A percentile compares a stretch with the other conserved stretches of the same genome.
Conservation (phyloP, 2,329 filamentous ascomycete species). For the Diaporthe ampelina region DNA sequence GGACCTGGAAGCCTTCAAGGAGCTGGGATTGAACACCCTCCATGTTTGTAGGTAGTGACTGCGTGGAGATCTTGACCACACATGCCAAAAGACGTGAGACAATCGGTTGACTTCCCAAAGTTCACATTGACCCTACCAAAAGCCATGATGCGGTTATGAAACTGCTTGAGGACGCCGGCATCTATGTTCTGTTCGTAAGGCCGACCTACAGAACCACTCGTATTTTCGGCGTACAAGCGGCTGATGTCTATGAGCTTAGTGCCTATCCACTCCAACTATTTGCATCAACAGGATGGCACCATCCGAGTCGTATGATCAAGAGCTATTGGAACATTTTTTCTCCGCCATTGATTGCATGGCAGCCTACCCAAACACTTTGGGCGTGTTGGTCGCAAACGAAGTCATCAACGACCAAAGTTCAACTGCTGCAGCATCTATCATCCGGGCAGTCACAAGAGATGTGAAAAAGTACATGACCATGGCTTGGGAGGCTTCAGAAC, state of each 20-base stretch:
- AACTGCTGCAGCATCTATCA: conserved; percentile 38
- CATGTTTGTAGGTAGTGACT: conserved; percentile 43
- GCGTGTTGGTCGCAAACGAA: conserved; percentile 44
- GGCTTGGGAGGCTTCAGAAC: conserved; percentile 2
- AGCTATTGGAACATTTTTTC: conserved; percentile 42
- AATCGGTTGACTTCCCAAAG: background rate
- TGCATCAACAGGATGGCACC: conserved; percentile 38
- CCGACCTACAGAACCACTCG: background rate
- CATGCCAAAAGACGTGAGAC: background rate
- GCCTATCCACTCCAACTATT: conserved; percentile 28
- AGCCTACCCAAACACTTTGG: conserved; percentile 47
- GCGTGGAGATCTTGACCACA: background rate
- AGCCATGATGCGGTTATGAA: conserved; percentile 6
- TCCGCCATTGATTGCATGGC: conserved; percentile 45
- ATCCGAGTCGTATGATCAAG: conserved; percentile 41
- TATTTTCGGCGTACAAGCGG: no score
- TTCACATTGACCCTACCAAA: background rate
- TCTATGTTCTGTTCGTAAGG: conserved; percentile 47
- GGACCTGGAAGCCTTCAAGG: conserved; percentile 45
- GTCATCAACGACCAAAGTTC: conserved; percentile 35
- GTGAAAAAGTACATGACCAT: conserved; percentile 45
- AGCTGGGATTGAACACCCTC: conserved; percentile 46
- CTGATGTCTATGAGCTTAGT: conserved; percentile 34
- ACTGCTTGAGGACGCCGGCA: conserved; percentile 25
- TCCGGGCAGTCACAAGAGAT: conserved; percentile 46